Percentiles rank a stretch among this genome's conserved stretches.
These are phyloP conservation scores for Magnolia kwangsiensis DNA, from an alignment of 164 flowering plant species.

Conservation along the genomic window DNA sequence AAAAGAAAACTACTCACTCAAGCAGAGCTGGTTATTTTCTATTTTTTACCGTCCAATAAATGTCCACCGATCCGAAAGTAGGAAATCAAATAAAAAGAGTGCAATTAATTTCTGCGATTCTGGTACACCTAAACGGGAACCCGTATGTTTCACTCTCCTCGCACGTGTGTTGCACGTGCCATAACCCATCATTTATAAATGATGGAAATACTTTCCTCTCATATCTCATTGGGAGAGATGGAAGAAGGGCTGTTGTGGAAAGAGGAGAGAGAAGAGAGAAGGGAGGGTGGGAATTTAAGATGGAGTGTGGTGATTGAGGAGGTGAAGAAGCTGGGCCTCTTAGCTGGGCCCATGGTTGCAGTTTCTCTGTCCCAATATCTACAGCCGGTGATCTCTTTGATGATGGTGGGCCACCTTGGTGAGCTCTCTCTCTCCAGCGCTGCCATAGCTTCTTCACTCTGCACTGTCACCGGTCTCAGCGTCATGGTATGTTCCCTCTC, in stretches of 20 bases:
- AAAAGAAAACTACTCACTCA: too few species aligned
- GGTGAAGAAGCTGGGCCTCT: conserved; percentile 26
- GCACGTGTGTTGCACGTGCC: too few species aligned
- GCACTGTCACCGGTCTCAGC: conserved; percentile 48
- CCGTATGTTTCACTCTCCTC: too few species aligned
- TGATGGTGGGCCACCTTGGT: conserved; percentile 66
- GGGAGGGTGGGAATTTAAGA: conserved; percentile 2
- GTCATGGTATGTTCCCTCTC: conserved; percentile 31
- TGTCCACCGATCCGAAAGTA: too few species aligned
- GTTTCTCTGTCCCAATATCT: conserved; percentile 32
- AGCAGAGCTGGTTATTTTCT: too few species aligned
- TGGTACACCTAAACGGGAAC: too few species aligned
- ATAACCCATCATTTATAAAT: too few species aligned
- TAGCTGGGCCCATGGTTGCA: conserved; percentile 47
- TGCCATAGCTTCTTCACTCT: conserved; percentile 45
- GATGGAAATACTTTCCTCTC: too few species aligned
- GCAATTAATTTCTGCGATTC: too few species aligned
- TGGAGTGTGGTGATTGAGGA: conserved; percentile 27
- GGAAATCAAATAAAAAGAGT: too few species aligned
- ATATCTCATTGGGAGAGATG: not conserved
- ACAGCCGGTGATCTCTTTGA: conserved; percentile 36
- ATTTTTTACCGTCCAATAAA: too few species aligned
- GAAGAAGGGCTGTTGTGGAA: conserved; percentile 17
- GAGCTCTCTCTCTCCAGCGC: conserved; percentile 51
- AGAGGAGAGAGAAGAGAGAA: conserved; percentile 1